Evolutionary conservation across 148 eudicot species (phyloP), one percentile per base, ranked within the genome.

Genomic region (Rhododendron williamsianum): DNA sequence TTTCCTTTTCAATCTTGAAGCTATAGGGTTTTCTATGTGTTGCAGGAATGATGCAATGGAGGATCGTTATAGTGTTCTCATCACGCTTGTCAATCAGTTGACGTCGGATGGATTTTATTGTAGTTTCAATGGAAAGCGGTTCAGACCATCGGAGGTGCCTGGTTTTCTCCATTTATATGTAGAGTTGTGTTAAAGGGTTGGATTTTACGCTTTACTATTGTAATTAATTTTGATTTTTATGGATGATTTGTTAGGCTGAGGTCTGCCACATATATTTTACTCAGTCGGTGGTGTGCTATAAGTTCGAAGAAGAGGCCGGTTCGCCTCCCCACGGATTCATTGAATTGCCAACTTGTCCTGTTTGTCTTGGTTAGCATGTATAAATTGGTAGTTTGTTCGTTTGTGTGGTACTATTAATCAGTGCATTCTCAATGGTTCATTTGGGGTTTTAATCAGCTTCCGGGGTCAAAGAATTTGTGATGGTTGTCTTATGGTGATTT

Each of bases 321-420:
- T 85, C 86, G 46, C 92, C 96, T 45, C 99, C 97, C 1, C 83
- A 82, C 4, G 98, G 93, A 54, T 93, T 88, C 60, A 85, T 91
- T 3, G 98, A 94, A 89, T 88, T 97, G 87, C 99, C 98, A 30
- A 94, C 96, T 46, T 97, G 99, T 86, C 99, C 99, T 11, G 91
- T 97, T 89, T 97, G 99, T 90, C 91, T 97, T 54, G 99, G 99
- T 97, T 46, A 82, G 93, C 91, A 36, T 25, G 7, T 85, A 58
- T 46, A 12, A 81, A 2, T 83, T 46, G 60, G 27, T 84, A 15
- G 51, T 74, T 33, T 19, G 58, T 36, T 25, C 4, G 48, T 77
- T 52, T 74, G 27, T 19, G 1, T 67, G 6, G 52, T 67, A 13
- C 30, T 56, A 13, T 19, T 38, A 25, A 15, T 43, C 30, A 38